These are phyloP conservation scores for Ophiostoma fasciatum DNA, from an alignment of 2,329 filamentous ascomycete genomes.

Conservation along the genomic window DNA sequence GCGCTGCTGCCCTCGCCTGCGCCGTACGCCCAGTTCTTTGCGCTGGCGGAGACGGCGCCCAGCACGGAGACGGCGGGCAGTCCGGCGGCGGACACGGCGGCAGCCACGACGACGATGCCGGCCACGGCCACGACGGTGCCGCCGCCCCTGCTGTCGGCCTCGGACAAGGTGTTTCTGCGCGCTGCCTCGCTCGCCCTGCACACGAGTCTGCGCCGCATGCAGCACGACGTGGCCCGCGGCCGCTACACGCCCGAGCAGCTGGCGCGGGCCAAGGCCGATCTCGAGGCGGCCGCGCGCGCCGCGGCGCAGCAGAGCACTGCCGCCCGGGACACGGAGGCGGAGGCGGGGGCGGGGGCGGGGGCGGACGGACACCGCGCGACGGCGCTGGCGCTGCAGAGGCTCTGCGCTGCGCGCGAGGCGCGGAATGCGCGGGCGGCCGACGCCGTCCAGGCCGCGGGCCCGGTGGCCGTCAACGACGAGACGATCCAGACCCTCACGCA, in stretches of 20 bases:
- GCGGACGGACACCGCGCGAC: neutral
- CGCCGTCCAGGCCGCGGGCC: neutral
- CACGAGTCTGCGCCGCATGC: neutral
- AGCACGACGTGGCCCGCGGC: neutral
- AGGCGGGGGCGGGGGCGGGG: no score
- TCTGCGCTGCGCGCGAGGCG: neutral
- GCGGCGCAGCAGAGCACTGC: neutral
- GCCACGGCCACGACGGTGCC: no score
- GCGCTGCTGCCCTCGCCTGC: slow-evolving; percentile 3
- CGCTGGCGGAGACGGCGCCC: no score
- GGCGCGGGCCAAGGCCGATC: neutral
- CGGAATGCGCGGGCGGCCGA: neutral
- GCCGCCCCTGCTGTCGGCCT: neutral
- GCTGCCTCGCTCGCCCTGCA: slow-evolving; percentile 1
- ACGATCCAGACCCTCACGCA: slow-evolving; percentile 4
- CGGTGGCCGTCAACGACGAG: neutral
- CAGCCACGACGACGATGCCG: no score
- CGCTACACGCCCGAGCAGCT: neutral
- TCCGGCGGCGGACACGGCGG: no score
- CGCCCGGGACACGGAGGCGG: neutral
- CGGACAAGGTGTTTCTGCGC: neutral
- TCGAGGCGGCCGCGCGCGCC: no score
- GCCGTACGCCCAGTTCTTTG: neutral
- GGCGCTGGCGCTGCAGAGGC: neutral
- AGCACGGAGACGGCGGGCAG: no score